Evolutionary conservation across 2,329 filamentous ascomycete genomes (phyloP).

Genomic region (Trichoderma cornu-damae): DNA sequence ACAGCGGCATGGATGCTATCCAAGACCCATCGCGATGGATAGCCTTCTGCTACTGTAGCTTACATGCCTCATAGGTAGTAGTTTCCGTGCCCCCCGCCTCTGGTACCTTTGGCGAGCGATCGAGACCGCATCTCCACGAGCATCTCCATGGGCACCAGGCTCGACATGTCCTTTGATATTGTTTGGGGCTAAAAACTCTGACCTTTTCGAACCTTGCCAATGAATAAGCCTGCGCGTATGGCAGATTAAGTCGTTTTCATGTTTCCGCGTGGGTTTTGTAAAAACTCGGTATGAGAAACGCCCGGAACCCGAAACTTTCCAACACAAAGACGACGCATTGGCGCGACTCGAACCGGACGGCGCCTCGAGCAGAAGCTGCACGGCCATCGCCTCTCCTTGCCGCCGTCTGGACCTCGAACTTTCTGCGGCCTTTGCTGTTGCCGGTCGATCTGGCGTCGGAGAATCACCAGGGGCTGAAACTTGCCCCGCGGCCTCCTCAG

Average conservation of each 20-base stretch:
- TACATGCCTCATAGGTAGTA: not conserved
- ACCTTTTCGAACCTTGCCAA: not conserved
- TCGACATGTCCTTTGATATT: not conserved
- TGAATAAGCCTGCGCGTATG: not conserved
- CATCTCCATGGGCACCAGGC: not conserved
- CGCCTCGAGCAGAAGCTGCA: not conserved
- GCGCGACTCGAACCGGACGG: not conserved
- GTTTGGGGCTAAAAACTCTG: not conserved
- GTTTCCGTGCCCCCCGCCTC: not conserved
- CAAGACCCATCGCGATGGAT: not conserved
- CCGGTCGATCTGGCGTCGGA: slow-evolving; percentile 25
- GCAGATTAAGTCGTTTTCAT: not conserved
- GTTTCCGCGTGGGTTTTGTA: not conserved
- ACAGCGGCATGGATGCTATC: too few relatives aligned
- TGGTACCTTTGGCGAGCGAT: not conserved
- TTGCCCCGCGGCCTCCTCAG: slow-evolving; percentile 5
- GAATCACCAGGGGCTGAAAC: slow-evolving; percentile 17
- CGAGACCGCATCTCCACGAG: not conserved
- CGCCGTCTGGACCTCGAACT: not conserved
- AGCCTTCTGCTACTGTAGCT: not conserved
- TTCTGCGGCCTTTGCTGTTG: slow-evolving; percentile 8
- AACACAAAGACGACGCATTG: slow-evolving; percentile 5
- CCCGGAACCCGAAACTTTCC: not conserved
- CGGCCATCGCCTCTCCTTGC: not conserved
- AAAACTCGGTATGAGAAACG: not conserved